A percentile compares a stretch with the other conserved stretches of the same genome.
phyloP scores from a whole-genome alignment of 2,329 filamentous ascomycete species.

The Cryphonectria naterciae region DNA sequence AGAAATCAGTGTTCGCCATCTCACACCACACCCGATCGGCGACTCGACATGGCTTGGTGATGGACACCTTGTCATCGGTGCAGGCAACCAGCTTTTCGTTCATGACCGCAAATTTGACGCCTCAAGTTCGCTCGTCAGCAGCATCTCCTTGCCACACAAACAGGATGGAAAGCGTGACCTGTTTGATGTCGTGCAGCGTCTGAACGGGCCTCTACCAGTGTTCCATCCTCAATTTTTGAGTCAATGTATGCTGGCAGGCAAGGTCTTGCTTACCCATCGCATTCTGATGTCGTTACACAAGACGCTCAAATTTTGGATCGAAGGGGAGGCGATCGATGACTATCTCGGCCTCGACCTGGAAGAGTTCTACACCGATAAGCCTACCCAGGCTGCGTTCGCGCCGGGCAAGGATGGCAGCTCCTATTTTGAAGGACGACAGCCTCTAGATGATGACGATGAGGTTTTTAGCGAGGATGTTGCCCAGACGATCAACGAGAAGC shows the following conservation, averaged over 20 bases:
- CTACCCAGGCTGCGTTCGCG: slow-evolving; percentile 20
- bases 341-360: slow-evolving; percentile 69
- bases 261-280: slow-evolving; percentile 69
- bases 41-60: slow-evolving; percentile 90
- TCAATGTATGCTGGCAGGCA: slow-evolving; percentile 83
- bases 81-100: slow-evolving; percentile 89
- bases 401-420: slow-evolving; percentile 40
- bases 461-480: slow-evolving; percentile 74
- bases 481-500: slow-evolving; percentile 70
- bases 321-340: slow-evolving; percentile 79
- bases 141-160: slow-evolving; percentile 51
- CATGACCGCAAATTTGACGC: slow-evolving; percentile 76
- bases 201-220: slow-evolving; percentile 85
- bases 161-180: slow-evolving; percentile 65
- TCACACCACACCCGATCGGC: slow-evolving; percentile 88
- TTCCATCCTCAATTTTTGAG: slow-evolving; percentile 92
- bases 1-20: slow-evolving; percentile 78
- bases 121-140: slow-evolving; percentile 61
- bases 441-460: slow-evolving; percentile 59
- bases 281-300: slow-evolving; percentile 75
- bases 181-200: slow-evolving; percentile 78
- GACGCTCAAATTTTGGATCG: slow-evolving; percentile 79
- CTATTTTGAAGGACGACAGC: slow-evolving; percentile 44
- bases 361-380: slow-evolving; percentile 56
- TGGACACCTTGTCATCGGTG: slow-evolving; percentile 83